phyloP scores from a whole-genome alignment of 2,329 filamentous ascomycete genomes.

The Trematosphaeria pertusa region DNA sequence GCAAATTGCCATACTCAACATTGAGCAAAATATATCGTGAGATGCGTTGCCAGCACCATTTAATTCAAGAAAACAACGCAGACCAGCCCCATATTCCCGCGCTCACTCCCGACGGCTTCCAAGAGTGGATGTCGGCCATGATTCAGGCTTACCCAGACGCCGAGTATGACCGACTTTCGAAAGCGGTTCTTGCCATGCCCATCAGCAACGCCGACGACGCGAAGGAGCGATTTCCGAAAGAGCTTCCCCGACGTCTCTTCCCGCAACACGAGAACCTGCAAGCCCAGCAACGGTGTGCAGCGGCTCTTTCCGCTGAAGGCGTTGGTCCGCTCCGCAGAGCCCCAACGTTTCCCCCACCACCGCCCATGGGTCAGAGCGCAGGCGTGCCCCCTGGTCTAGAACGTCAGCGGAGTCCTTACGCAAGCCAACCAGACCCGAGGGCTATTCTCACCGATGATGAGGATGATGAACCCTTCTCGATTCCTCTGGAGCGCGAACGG shows the following conservation, averaged over 20 bases:
- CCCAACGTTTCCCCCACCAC: conserved; percentile 45
- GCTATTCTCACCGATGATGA: conserved; percentile 47
- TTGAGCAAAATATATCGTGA: conserved; percentile 56
- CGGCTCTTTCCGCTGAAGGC: conserved; percentile 62
- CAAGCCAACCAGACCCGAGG: conserved; percentile 29
- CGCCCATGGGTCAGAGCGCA: conserved; percentile 30
- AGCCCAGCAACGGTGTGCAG: conserved; percentile 66
- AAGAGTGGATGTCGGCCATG: conserved; percentile 72
- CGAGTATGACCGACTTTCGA: conserved; percentile 74
- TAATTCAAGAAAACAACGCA: conserved; percentile 53
- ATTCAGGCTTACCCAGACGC: conserved; percentile 78
- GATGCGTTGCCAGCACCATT: conserved; percentile 56
- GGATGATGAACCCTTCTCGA: conserved; percentile 47
- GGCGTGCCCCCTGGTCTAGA: conserved; percentile 36
- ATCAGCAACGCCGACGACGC: conserved; percentile 70
- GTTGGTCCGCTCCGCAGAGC: conserved; percentile 44
- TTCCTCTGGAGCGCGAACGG: conserved; percentile 69
- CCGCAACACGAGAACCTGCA: conserved; percentile 65
- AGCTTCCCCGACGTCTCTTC: conserved; percentile 76
- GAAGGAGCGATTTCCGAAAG: conserved; percentile 78
- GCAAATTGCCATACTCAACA: conserved; percentile 48
- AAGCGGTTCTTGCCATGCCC: conserved; percentile 72
- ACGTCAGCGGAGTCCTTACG: conserved; percentile 45
- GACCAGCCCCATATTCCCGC: conserved; percentile 54
- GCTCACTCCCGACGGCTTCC: conserved; percentile 56